A percentile compares a stretch with the other conserved stretches of the same genome.
phyloP scores from a whole-genome alignment of 352 stramenopile genomes.

The Globisporangium cederbergense region DNA sequence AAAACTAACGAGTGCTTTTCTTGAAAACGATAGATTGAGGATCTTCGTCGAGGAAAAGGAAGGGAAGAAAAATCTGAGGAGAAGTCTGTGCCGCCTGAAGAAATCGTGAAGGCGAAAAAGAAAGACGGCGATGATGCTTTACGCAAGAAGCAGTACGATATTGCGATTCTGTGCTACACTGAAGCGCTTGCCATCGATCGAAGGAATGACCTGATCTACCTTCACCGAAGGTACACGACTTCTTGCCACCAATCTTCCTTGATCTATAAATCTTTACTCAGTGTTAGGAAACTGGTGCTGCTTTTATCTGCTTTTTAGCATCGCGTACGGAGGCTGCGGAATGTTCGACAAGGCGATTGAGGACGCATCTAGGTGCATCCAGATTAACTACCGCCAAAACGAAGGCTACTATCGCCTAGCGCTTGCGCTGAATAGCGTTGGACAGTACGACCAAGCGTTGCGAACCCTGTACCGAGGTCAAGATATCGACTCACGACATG shows the following conservation, averaged over 20 bases:
- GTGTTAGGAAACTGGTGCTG: not conserved
- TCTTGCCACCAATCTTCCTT: not conserved
- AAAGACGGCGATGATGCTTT: constrained; percentile 45
- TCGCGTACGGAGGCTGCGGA: constrained; percentile 33
- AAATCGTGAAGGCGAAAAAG: constrained; percentile 21
- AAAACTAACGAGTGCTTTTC: not conserved
- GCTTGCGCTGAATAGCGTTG: constrained; percentile 37
- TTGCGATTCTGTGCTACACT: constrained; percentile 45
- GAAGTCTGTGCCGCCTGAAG: constrained; percentile 11
- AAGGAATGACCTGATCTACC: constrained; percentile 50
- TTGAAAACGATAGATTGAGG: constrained; percentile 12
- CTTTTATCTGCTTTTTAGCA: constrained; percentile 19
- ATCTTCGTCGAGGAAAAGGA: constrained; percentile 17
- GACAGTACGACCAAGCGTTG: constrained; percentile 50
- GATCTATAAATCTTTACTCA: not conserved
- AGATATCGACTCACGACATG: constrained; percentile 43
- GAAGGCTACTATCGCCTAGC: constrained; percentile 57
- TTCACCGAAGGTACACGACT: constrained; percentile 35
- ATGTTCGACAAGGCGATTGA: constrained; percentile 42
- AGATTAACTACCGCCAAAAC: constrained; percentile 56
- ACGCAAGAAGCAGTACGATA: constrained; percentile 43
- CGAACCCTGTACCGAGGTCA: constrained; percentile 48
- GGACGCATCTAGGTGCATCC: constrained; percentile 52
- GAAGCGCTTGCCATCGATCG: constrained; percentile 43
- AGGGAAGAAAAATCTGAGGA: constrained; percentile 28